Evolutionary conservation across 1,284 basidiomycete species (phyloP).

Genomic region (Ganoderma lucidum): DNA sequence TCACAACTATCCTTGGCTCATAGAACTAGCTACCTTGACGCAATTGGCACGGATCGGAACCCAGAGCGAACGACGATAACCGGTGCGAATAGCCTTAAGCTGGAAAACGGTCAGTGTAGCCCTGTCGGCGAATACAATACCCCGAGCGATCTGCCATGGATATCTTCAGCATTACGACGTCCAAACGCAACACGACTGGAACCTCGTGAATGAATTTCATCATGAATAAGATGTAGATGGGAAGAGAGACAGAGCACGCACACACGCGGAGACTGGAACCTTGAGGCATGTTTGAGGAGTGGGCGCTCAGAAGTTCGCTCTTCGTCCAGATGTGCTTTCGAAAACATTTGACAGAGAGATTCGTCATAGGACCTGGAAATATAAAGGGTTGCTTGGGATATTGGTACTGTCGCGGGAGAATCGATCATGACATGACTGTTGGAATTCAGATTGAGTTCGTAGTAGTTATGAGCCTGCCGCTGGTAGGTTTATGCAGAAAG

Average conservation of each 20-base stretch:
- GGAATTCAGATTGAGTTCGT: background rate
- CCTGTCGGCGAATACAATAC: background rate
- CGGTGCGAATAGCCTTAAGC: background rate
- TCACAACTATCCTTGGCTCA: background rate
- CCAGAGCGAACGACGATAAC: background rate
- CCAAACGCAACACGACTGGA: background rate
- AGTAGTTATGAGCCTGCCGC: background rate
- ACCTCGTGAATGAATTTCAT: background rate
- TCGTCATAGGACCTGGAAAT: background rate
- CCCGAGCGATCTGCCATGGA: background rate
- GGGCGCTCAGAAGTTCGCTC: background rate
- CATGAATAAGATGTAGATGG: background rate
- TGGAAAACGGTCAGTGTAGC: background rate
- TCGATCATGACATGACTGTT: background rate
- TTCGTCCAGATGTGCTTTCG: background rate
- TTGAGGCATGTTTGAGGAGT: background rate
- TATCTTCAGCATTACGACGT: background rate
- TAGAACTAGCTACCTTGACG: background rate
- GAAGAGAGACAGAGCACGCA: background rate
- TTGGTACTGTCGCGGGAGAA: background rate
- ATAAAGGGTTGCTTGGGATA: background rate
- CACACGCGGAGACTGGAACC: conserved; percentile 3
- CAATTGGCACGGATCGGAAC: background rate
- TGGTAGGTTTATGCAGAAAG: background rate
- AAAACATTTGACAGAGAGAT: background rate